Base-by-base conservation (phyloP, 352 stramenopile species). In the Elongisporangium undulatum region DNA sequence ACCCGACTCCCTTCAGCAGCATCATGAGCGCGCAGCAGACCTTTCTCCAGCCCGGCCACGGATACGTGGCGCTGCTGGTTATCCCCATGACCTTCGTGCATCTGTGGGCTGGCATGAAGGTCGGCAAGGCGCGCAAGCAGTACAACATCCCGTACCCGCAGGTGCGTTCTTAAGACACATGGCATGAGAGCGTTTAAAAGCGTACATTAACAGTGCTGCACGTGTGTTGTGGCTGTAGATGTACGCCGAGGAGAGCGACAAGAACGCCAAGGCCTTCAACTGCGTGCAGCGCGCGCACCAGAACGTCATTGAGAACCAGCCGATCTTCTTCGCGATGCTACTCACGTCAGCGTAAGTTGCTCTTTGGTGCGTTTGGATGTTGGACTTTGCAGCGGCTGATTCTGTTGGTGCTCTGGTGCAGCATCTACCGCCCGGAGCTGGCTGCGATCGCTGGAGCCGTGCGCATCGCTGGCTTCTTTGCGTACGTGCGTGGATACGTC, bases 201-300 rank as follows among this genome's bases (percentile, higher is more conserved):
- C n/a, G n/a, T n/a, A n/a, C n/a, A n/a, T n/a, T n/a, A n/a, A n/a
- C n/a, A n/a, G n/a, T n/a, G n/a, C n/a, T n/a, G n/a, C n/a, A n/a
- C n/a, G n/a, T n/a, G n/a, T n/a, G 21, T 5, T 50, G 73, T 89
- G 55, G 86, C 89, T 55, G 39, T 64, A 93, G 74, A 90, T 96
- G 71, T 96, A 97, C 68, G 89, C 87, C 0, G 85, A 97, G 59
- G 71, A 94, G 67, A 86, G 68, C 56, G 85, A 93, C 63, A 94
- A 97, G 71, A 85, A 97, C 63, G 89, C 78, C 55, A 92, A 82
- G 61, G 85, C 75, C 2, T 85, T 98, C 70, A 98, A 97, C 77
- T 96, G 87, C 58, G 72, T 97, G 56, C 93, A 97, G 70, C 78
- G 92, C 50, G 85, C 78, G 22, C 91, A 98, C 75, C 93, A 98